Evolutionary conservation across 345 rosid species (phyloP).

Genomic region (Eucalyptus melliodora): DNA sequence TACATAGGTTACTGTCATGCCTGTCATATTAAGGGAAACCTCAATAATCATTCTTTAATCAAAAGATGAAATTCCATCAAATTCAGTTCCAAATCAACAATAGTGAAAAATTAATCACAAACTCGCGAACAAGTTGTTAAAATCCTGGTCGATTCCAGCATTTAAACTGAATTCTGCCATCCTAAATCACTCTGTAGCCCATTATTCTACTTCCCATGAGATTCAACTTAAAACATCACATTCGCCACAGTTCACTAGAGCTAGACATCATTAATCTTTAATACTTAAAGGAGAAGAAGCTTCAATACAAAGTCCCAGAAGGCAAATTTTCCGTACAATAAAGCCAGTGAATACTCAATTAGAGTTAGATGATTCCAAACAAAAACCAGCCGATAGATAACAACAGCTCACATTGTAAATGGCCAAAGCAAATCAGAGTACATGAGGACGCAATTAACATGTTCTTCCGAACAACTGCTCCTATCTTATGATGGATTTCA

Average conservation of each 20-base stretch:
- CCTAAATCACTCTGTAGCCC: not conserved
- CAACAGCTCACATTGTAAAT: not conserved
- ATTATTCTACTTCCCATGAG: not conserved
- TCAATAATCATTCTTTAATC: not conserved
- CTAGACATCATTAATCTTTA: not conserved
- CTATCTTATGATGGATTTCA: not conserved
- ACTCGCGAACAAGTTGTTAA: not conserved
- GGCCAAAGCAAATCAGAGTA: not conserved
- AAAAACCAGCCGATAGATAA: not conserved
- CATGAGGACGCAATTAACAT: not conserved
- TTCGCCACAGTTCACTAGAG: not conserved
- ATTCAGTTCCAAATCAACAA: not conserved
- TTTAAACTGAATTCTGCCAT: not conserved
- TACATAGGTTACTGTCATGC: not conserved
- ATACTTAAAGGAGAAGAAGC: not conserved
- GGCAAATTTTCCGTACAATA: not conserved
- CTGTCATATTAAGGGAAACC: not conserved
- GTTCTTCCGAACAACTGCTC: not conserved
- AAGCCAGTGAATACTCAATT: not conserved
- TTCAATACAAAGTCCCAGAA: not conserved
- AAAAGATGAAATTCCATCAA: not conserved
- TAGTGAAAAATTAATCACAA: not conserved
- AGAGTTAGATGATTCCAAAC: not conserved
- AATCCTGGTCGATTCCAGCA: not conserved
- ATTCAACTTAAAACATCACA: not conserved